Evolutionary conservation across 2,329 filamentous ascomycete species (phyloP), one percentile per base, ranked within the genome.

Genomic region (Epicoccum nigrum): DNA sequence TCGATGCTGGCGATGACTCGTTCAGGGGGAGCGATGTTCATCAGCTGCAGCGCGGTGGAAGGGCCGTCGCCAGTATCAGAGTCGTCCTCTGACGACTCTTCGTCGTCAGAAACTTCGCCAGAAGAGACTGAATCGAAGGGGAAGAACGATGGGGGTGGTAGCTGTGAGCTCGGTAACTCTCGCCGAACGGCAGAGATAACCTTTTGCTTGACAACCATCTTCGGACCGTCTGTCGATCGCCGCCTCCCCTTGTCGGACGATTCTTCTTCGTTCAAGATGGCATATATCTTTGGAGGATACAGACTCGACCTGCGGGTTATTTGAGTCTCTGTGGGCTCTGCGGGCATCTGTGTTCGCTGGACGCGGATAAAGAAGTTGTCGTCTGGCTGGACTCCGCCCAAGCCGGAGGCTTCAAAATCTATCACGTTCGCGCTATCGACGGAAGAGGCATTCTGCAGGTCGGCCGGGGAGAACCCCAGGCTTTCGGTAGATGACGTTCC

Each of bases 111-210:
- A 1, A 65, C 55, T 9, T 72, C 69, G 12, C 64, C 65, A 1
- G 67, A 72, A 7, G 66, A 73, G 3, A 59, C 62, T 2, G 70
- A 72, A 33, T 74, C 71, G 38, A 74, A 68, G 0, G 73, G 70
- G 21, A 77, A 70, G 51, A 75, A 78, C 0, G 76, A 75, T 0
- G 78, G 73, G 1, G 76, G 75, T 2, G 78, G 78, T 1, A 81
- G 69, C 7, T 59, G 47, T 0, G 78, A 79, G 11, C 70, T 76
- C 0, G 75, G 74, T 6, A 80, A 39, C 79, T 93, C 42, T 76
- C 93, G 41, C 79, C 87, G 50, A 82, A 93, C 55, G 76, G 88
- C 50, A 78, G 90, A 58, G 75, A 87, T 33, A 78, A 87, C 65
- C 79, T 92, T 17, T 76, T 95, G 17, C 72, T 82, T 49, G 86